Evolutionary conservation across 1,139 yeast genomes (phyloP).

Genomic region (Saccharomycopsis phalli): DNA sequence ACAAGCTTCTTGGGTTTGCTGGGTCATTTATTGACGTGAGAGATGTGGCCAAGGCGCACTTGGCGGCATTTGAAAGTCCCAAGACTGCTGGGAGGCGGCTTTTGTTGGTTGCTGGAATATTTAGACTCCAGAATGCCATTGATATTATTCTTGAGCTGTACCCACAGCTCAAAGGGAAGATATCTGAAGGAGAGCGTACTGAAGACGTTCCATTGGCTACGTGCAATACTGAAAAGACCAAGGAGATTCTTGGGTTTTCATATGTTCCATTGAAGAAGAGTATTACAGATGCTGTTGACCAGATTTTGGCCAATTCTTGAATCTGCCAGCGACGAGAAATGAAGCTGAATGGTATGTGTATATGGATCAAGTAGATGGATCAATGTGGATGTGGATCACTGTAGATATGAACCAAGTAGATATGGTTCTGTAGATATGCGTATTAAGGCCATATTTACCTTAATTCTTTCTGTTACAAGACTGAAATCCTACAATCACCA

Average conservation of each 20-base stretch:
- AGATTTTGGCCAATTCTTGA: neutral
- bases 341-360: too few species aligned
- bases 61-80: conserved; percentile 32
- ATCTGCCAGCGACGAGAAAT: too few species aligned
- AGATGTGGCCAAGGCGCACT: conserved; percentile 44
- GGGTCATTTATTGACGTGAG: conserved; percentile 37
- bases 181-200: neutral
- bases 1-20: conserved; percentile 1
- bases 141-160: conserved; percentile 30
- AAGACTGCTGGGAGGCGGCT: conserved; percentile 28
- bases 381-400: too few species aligned
- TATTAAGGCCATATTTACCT: too few species aligned
- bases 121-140: conserved; percentile 27
- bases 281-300: neutral
- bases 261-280: neutral
- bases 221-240: neutral
- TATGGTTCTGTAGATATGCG: too few species aligned
- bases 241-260: neutral
- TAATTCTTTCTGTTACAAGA: too few species aligned
- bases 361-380: too few species aligned
- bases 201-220: neutral
- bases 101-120: conserved; percentile 26
- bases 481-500: too few species aligned
- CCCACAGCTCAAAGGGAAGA: conserved; percentile 21
- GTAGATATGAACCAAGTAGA: too few species aligned